These are phyloP conservation scores for Aegilops sharonensis DNA, from an alignment of 176 grass and related monocot genomes.

Conservation along the genomic window DNA sequence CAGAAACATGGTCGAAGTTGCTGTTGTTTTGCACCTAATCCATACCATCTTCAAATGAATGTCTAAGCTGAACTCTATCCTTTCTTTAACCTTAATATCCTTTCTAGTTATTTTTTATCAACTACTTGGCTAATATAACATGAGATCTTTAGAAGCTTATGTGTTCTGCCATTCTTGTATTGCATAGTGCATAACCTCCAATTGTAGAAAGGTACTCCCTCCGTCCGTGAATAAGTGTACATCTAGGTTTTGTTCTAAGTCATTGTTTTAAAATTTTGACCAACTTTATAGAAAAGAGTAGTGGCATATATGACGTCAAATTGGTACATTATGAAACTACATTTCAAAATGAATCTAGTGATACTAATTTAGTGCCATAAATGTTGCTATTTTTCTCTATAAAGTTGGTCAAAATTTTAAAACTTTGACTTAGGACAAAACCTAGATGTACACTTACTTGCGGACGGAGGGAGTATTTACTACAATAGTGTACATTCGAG, in stretches of 20 bases:
- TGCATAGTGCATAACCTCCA: background rate
- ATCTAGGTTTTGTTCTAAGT: too few relatives aligned
- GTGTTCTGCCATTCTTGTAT: background rate
- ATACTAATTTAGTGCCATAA: too few relatives aligned
- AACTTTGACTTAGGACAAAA: too few relatives aligned
- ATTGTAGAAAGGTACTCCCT: background rate
- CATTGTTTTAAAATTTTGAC: too few relatives aligned
- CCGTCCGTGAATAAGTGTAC: too few relatives aligned
- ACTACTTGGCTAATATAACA: background rate
- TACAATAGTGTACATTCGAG: background rate
- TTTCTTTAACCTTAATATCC: background rate
- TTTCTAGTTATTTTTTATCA: background rate
- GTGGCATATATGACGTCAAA: too few relatives aligned
- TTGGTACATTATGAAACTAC: too few relatives aligned
- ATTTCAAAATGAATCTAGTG: too few relatives aligned
- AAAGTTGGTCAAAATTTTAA: too few relatives aligned
- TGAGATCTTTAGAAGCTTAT: background rate
- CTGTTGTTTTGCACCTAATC: conserved; percentile 51
- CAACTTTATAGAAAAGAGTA: too few relatives aligned
- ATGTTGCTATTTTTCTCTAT: too few relatives aligned
- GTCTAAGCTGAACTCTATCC: background rate
- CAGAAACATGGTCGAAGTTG: conserved; percentile 77
- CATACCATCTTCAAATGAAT: conserved; percentile 60
- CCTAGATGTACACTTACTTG: too few relatives aligned
- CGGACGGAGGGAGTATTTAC: background rate